Evolutionary conservation across 306 rosid genomes (phyloP).

Genomic region (Malus sieversii): DNA sequence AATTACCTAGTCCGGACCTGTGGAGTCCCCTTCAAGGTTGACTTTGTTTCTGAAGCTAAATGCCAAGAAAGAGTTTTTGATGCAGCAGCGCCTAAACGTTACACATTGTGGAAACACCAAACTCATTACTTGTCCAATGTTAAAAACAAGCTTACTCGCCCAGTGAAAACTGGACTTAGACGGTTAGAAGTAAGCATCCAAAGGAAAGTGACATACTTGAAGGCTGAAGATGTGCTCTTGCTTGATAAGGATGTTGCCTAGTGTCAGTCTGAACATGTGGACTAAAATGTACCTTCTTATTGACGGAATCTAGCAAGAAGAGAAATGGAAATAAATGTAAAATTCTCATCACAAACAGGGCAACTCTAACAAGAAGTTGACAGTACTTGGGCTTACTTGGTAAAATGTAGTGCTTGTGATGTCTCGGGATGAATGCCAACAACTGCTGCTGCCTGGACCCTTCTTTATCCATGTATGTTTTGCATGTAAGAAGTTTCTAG

Average conservation of each 20-base stretch:
- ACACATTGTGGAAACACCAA: slow-evolving; percentile 4
- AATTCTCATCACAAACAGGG: slow-evolving; percentile 3
- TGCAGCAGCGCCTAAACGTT: slow-evolving; percentile 42
- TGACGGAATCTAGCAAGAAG: slow-evolving; percentile 41
- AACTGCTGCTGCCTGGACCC: slow-evolving; percentile 85
- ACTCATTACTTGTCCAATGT: slow-evolving; percentile 1
- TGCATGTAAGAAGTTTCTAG: slow-evolving; percentile 77
- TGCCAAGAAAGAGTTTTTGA: slow-evolving; percentile 92
- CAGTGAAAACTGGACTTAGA: background rate
- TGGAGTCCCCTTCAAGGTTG: slow-evolving; percentile 53
- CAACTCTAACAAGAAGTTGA: slow-evolving; percentile 24
- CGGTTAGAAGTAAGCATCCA: background rate
- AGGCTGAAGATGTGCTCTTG: slow-evolving; percentile 50
- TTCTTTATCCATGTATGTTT: slow-evolving; percentile 63
- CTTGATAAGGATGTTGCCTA: slow-evolving; percentile 44
- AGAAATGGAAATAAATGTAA: slow-evolving; percentile 13
- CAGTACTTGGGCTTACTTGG: slow-evolving; percentile 41
- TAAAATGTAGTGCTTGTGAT: slow-evolving; percentile 88
- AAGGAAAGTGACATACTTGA: slow-evolving; percentile 45
- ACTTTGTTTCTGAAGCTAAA: slow-evolving; percentile 82
- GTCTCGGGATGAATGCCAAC: slow-evolving; percentile 72
- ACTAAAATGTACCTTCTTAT: slow-evolving; percentile 78
- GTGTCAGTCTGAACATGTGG: slow-evolving; percentile 48
- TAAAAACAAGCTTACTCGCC: background rate
- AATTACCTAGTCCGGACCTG: slow-evolving; percentile 42